A percentile compares a stretch with the other conserved stretches of the same genome.
Evolutionary conservation across 495 filamentous ascomycete genomes (phyloP).

Genomic region (Amphirosellinia nigrospora): DNA sequence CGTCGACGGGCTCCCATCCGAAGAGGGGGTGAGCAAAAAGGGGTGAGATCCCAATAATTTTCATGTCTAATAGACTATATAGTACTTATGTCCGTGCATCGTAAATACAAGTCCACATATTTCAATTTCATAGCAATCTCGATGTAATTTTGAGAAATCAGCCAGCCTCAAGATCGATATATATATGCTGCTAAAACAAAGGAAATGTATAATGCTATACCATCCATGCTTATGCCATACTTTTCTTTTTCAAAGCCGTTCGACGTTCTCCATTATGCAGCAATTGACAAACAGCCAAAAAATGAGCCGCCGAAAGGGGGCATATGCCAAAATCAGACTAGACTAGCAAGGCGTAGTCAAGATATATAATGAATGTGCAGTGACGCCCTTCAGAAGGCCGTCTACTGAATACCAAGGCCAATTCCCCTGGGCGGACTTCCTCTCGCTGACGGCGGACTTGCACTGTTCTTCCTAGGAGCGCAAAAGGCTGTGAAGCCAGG

Average conservation of each 20-base stretch:
- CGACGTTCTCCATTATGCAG: neutral
- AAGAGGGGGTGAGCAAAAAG: neutral
- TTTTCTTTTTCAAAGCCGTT: conserved; percentile 8
- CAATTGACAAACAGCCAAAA: neutral
- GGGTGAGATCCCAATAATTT: neutral
- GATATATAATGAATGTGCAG: neutral
- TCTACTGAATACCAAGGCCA: conserved; percentile 26
- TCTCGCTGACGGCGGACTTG: neutral
- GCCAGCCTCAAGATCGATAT: neutral
- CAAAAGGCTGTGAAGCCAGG: conserved; percentile 11
- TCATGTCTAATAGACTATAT: conserved; percentile 2
- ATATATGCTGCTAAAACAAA: conserved; percentile 11
- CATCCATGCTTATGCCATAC: conserved; percentile 8
- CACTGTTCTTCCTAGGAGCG: neutral
- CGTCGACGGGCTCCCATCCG: neutral
- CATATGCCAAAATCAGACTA: neutral
- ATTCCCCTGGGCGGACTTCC: conserved; percentile 12
- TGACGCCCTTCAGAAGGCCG: neutral
- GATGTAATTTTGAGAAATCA: neutral
- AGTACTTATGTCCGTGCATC: neutral
- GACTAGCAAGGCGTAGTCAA: neutral
- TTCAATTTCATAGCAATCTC: neutral
- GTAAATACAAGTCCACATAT: neutral
- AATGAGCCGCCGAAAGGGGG: neutral
- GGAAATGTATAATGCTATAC: conserved; percentile 8